Evolutionary conservation across 129 eudicot species (phyloP), one percentile per base, ranked within the genome.

Genomic region (Saussurea involucrata): DNA sequence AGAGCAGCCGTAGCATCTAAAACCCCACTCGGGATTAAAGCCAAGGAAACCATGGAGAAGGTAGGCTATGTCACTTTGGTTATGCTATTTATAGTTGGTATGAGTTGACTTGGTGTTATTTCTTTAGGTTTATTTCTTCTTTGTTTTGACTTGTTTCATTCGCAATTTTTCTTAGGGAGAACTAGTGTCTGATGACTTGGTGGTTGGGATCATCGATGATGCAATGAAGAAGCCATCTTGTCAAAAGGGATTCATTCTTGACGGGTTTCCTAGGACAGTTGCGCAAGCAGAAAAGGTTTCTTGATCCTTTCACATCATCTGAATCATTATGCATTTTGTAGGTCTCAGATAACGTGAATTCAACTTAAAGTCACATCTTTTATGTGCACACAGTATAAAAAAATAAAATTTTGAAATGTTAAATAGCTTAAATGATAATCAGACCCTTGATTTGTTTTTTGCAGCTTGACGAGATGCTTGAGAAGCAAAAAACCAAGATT

Each of bases 21-120:
- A 80, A 90, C 98, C 68, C 96, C 98, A 44, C 95, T 90, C 8
- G 98, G 98, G 57, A 58, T 90, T 33, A 78, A 87, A 87, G 97
- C 97, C n/a, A 90, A 93, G 79, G 98, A 93, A 80, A 88, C 98
- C 80, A 90, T 93, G 98, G 91, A 93, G 27, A 93, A 82, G 97
- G 98, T 93, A 80, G 15, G 17, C 4, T 40, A 3, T n/a, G n/a
- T 22, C 58, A 66, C 73, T 15, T 11, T 27, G 9, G 46, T 34
- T 61, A 74, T 37, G 34, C 46, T 22, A 20, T 24, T 49, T 44
- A 9, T 68, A 24, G 61, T 70, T 53, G 46, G 18, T 58, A 31
- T 15, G 60, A 6, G 24, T 73, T 65, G 4, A 27, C 15, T 33
- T 46, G 0, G 15, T 67, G 63, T 36, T 58, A 42, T 8, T 8